Evolutionary conservation across 371 early-diverging fungal genomes (phyloP).

Genomic region (Cladochytrium tenue): DNA sequence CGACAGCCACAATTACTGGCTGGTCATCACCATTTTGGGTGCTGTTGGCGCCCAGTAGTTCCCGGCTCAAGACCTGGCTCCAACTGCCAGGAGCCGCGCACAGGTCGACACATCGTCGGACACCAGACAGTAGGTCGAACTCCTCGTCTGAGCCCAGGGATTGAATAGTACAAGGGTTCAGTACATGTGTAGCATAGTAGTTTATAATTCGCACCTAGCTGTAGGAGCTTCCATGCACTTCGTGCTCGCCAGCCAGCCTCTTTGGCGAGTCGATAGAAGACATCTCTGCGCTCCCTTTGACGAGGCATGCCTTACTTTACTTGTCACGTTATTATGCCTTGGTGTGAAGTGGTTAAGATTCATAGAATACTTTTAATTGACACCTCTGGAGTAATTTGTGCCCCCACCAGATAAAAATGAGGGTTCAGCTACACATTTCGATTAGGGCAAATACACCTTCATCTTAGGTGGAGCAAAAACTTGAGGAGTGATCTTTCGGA

Average conservation of each 20-base stretch:
- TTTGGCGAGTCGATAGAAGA: conserved; percentile 95
- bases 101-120: conserved; percentile 93
- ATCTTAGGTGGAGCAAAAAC: no score
- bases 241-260: conserved; percentile 94
- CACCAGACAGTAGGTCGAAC: conserved; percentile 85
- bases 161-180: neutral
- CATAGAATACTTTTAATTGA: no score
- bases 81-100: conserved; percentile 99
- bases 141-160: conserved; percentile 71
- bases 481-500: no score
- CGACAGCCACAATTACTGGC: conserved; percentile 92
- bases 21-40: conserved; percentile 33
- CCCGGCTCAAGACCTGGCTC: conserved; percentile 87
- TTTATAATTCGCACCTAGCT: conserved; percentile 55
- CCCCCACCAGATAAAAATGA: no score
- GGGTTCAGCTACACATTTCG: no score
- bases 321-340: no score
- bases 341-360: no score
- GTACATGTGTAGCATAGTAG: conserved; percentile 5
- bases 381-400: no score
- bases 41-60: conserved; percentile 39
- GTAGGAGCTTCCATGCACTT: conserved; percentile 95
- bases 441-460: no score
- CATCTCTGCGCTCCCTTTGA: conserved; percentile 63
- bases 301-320: no score